Base-by-base conservation (phyloP, 306 rosid species). In the Cucumis hystrix region DNA sequence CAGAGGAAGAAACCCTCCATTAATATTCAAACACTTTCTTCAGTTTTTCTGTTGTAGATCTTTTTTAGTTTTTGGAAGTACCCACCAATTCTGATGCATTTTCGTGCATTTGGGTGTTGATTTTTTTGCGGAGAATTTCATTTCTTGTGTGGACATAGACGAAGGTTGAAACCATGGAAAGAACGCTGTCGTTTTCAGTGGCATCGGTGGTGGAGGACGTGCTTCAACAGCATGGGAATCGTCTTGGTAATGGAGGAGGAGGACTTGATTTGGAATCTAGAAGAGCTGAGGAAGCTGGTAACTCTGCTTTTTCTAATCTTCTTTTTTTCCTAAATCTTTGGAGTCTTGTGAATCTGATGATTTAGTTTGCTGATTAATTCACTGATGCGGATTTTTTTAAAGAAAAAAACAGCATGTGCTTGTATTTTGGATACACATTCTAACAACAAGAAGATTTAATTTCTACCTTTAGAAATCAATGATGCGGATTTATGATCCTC, bases 271-370 rank as follows among this genome's bases (percentile, higher is more conserved):
- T 90, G 83, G 96, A 88, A 76, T 90, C 85, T 40, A 86, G 97
- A 54, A 89, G 85, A 86, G 90, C 97, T 4, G 89, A 95, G 85
- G 95, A 95, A 92, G 92, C 91, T 52, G 98, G 98, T 95, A 87
- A 68, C 56, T 51, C 64, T 69, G 11, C 17, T 78, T 25, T 13
- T 9, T 10, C 69, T 25, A 17, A 9, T 25, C 28, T 20, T 77
- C 20, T 3, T 66, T 72, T 72, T 3, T 3, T 76, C 35, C 41
- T 0, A n/a, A 28, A 45, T 18, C 18, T 45, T 67, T 28, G 57
- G 62, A 45, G 68, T 33, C 43, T 71, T 47, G 20, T 69, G 75
- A 47, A 71, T 71, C 76, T 45, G 58, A 70, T 45, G 7, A 69
- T 21, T 45, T 3, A 14, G 37, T 69, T 41, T 23, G 57, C 5